Conservation (phyloP, 2,329 filamentous ascomycete species). For the Calonectria hongkongensis region DNA sequence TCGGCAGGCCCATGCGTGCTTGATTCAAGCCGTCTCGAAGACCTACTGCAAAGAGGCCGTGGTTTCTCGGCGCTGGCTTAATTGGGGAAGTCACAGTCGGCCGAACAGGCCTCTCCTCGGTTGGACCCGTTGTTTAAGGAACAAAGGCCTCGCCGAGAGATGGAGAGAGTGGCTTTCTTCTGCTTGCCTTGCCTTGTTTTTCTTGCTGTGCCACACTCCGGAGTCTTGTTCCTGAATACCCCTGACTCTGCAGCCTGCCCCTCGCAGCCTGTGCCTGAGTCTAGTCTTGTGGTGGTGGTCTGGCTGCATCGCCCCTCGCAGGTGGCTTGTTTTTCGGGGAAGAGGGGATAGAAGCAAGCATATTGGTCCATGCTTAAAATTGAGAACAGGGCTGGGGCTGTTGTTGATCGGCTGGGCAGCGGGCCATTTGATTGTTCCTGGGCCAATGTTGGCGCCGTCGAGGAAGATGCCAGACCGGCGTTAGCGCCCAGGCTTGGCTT, state of each 20-base stretch:
- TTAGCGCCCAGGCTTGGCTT: slow-evolving; percentile 44
- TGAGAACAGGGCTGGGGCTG: slow-evolving; percentile 4
- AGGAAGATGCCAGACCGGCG: slow-evolving; percentile 20
- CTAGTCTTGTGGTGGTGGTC: slow-evolving; percentile 20
- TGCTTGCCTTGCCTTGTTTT: not conserved
- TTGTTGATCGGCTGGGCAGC: slow-evolving; percentile 26
- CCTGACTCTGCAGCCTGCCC: slow-evolving; percentile 10
- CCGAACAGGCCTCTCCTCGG: slow-evolving; percentile 18
- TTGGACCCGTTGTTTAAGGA: slow-evolving; percentile 36
- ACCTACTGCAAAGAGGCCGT: slow-evolving; percentile 39
- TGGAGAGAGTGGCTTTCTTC: slow-evolving; percentile 4
- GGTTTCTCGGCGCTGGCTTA: slow-evolving; percentile 44
- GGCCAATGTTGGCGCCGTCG: slow-evolving; percentile 46
- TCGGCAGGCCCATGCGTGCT: slow-evolving; percentile 40
- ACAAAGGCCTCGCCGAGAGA: slow-evolving; percentile 14
- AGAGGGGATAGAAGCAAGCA: not conserved
- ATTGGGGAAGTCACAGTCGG: slow-evolving; percentile 44
- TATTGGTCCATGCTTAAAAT: slow-evolving; percentile 37
- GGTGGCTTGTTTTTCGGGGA: slow-evolving; percentile 31
- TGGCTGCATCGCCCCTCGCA: slow-evolving; percentile 5
- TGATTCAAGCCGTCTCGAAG: slow-evolving; percentile 10
- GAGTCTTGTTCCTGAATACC: slow-evolving; percentile 32
- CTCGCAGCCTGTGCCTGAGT: slow-evolving; percentile 25
- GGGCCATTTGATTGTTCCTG: slow-evolving; percentile 44
- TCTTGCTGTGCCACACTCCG: slow-evolving; percentile 28